Percentiles rank a stretch among this genome's conserved stretches.
These are phyloP conservation scores for Allium cepa DNA, from an alignment of 106 monocot genomes.

Conservation along the genomic window DNA sequence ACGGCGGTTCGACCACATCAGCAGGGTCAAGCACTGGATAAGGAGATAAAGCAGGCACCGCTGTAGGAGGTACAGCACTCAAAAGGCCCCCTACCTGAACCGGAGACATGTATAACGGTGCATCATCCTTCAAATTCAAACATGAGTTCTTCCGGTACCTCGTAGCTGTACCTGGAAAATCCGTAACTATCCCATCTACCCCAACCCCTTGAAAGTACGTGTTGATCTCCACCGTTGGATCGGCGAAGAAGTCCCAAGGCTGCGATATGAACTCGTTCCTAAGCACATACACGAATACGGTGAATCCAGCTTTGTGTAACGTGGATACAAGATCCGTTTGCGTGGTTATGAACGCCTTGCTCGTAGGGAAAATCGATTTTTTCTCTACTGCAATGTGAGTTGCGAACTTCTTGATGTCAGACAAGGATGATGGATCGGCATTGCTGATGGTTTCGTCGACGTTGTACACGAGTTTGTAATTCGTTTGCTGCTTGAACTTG, in stretches of 20 bases:
- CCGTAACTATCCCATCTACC: conserved; percentile 52
- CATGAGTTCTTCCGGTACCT: conserved; percentile 24
- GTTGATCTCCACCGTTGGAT: conserved; percentile 42
- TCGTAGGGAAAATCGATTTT: conserved; percentile 20
- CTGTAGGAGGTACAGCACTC: background rate
- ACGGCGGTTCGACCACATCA: conserved; percentile 25
- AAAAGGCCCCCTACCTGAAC: conserved; percentile 4
- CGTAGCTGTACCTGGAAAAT: conserved; percentile 32
- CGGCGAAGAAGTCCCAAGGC: conserved; percentile 51
- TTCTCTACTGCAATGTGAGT: conserved; percentile 44
- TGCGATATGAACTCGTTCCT: conserved; percentile 39
- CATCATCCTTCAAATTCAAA: conserved; percentile 8
- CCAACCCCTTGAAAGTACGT: conserved; percentile 16
- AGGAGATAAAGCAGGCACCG: conserved; percentile 16
- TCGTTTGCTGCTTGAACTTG: conserved; percentile 43
- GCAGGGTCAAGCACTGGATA: conserved; percentile 5
- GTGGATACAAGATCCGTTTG: conserved; percentile 37
- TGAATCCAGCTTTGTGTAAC: conserved; percentile 32
- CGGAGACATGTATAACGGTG: conserved; percentile 10
- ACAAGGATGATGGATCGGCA: conserved; percentile 28
- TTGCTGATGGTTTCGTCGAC: conserved; percentile 39
- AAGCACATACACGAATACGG: conserved; percentile 39
- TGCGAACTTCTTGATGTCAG: conserved; percentile 57
- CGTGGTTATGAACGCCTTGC: conserved; percentile 10
- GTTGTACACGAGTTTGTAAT: conserved; percentile 54